Percentiles rank a stretch among this genome's conserved stretches.
Evolutionary conservation across 2,329 filamentous ascomycete species (phyloP).

Genomic region (Cordyceps cicadae): DNA sequence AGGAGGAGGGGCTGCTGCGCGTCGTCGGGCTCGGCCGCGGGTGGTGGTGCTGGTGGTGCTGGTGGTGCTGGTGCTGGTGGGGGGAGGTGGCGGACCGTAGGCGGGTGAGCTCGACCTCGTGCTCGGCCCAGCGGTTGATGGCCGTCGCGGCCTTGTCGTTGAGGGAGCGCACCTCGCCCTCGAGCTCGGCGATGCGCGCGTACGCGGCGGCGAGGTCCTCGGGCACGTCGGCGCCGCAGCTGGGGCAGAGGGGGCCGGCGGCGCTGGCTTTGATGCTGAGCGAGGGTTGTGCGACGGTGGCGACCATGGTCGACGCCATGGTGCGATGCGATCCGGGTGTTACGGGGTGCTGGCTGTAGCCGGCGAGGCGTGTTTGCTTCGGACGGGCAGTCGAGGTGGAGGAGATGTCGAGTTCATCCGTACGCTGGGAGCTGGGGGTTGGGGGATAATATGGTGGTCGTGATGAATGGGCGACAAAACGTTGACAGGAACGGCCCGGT

Average conservation of each 20-base stretch:
- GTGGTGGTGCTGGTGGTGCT: not conserved
- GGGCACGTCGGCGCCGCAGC: constrained; percentile 38
- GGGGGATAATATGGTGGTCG: not conserved
- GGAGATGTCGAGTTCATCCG: not conserved
- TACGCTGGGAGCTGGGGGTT: not conserved
- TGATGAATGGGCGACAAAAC: not conserved
- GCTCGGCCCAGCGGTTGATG: constrained; percentile 63
- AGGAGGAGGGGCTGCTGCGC: constrained; percentile 26
- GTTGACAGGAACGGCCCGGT: not conserved
- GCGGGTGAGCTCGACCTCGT: constrained; percentile 65
- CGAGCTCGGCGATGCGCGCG: constrained; percentile 57
- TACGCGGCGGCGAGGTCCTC: constrained; percentile 44
- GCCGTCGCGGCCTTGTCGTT: constrained; percentile 62
- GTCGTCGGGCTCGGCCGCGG: constrained; percentile 20
- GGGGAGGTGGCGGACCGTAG: constrained; percentile 37
- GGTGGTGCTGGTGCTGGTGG: not conserved
- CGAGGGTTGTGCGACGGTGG: constrained; percentile 25
- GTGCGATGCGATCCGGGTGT: not conserved
- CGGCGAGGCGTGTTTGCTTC: not conserved
- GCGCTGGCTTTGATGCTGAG: constrained; percentile 20
- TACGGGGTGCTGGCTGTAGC: not conserved
- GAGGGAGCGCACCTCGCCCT: constrained; percentile 60
- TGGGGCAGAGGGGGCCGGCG: constrained; percentile 36
- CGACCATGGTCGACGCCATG: constrained; percentile 24
- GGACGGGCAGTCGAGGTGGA: not conserved